phyloP scores from a whole-genome alignment of 192 early-diverging fungal species.

The Geranomyces variabilis region DNA sequence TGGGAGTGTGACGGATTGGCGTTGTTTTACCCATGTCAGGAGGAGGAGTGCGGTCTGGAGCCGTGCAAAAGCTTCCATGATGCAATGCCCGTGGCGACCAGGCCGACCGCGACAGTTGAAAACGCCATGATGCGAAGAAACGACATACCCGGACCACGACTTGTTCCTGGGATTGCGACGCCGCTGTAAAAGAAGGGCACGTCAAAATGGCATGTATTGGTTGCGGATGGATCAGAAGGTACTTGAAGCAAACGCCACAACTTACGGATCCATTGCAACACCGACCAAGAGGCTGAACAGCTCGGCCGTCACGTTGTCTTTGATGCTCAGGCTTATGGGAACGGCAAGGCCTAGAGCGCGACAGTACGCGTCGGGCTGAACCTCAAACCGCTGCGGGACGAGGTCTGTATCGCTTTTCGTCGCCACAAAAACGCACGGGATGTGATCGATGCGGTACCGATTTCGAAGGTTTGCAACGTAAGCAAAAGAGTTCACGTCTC shows the following conservation, averaged over 20 bases:
- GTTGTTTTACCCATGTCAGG: no score
- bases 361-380: slow-evolving; percentile 94
- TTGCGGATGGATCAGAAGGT: neutral
- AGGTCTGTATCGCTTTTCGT: slow-evolving; percentile 93
- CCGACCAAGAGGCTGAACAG: slow-evolving; percentile 85
- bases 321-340: slow-evolving; percentile 90
- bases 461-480: slow-evolving; percentile 84
- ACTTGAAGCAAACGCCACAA: slow-evolving; percentile 7
- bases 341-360: slow-evolving; percentile 79
- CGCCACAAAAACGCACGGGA: slow-evolving; percentile 91
- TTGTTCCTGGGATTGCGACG: slow-evolving; percentile 35
- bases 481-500: slow-evolving; percentile 91
- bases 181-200: slow-evolving; percentile 5
- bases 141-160: neutral
- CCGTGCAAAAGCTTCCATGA: slow-evolving; percentile 26
- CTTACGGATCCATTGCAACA: slow-evolving; percentile 80
- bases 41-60: no score
- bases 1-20: no score
- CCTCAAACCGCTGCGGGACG: slow-evolving; percentile 79
- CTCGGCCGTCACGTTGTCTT: slow-evolving; percentile 81
- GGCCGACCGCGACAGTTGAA: slow-evolving; percentile 44
- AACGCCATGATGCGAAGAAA: slow-evolving; percentile 25
- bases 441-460: slow-evolving; percentile 78
- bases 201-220: neutral
- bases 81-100: slow-evolving; percentile 29